Conservation (phyloP, 108 stramenopile species). For the Skeletonema menzelii region DNA sequence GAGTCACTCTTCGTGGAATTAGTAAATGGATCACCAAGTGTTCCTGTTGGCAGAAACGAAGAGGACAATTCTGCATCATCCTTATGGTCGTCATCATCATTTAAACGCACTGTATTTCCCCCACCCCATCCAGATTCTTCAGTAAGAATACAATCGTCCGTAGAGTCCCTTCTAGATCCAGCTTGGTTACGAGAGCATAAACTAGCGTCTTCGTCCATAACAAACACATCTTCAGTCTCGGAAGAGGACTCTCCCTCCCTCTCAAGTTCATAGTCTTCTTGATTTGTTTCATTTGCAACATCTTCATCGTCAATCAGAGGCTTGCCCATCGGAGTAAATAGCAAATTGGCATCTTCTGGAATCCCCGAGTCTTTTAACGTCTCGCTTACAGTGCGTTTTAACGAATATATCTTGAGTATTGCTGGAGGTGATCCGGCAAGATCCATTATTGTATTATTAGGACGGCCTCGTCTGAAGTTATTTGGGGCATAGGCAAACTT, state of each 20-base stretch:
- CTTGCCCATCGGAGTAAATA: constrained; percentile 17
- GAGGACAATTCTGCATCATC: background rate
- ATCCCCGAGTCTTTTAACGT: constrained; percentile 16
- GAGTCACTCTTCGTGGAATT: background rate
- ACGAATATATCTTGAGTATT: constrained; percentile 9
- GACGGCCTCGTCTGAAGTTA: background rate
- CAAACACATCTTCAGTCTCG: background rate
- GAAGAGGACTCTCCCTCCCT: background rate
- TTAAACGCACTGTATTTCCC: background rate
- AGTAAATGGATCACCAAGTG: background rate
- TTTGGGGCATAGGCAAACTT: background rate
- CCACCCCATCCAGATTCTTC: background rate
- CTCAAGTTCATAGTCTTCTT: background rate
- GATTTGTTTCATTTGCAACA: background rate
- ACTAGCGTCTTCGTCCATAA: background rate
- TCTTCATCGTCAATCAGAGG: constrained; percentile 19
- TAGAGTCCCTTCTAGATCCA: background rate
- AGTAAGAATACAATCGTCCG: background rate
- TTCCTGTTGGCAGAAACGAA: background rate
- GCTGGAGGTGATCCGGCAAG: constrained; percentile 9
- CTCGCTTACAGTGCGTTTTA: constrained; percentile 19
- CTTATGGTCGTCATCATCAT: background rate
- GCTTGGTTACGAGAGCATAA: background rate
- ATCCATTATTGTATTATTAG: background rate
- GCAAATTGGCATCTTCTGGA: constrained; percentile 13